phyloP scores from a whole-genome alignment of 306 rosid species.

The Biancaea sappan region DNA sequence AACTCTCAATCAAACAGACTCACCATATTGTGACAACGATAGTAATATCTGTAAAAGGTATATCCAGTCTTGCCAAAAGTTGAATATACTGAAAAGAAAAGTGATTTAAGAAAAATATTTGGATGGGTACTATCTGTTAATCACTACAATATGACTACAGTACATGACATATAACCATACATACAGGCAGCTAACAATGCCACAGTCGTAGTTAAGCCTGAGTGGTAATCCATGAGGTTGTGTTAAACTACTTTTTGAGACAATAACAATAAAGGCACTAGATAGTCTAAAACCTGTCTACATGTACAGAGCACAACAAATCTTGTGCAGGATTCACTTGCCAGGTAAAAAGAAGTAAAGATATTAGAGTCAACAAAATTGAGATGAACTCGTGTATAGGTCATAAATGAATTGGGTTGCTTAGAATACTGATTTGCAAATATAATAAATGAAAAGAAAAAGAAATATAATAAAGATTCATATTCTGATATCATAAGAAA shows the following conservation, averaged over 20 bases:
- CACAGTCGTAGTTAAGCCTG: background rate
- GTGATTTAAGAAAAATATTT: background rate
- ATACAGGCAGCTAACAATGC: background rate
- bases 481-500: background rate
- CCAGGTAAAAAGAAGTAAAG: background rate
- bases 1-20: background rate
- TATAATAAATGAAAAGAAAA: background rate
- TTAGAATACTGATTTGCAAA: background rate
- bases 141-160: conserved; percentile 11
- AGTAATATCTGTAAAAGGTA: conserved; percentile 6
- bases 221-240: conserved; percentile 10
- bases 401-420: background rate
- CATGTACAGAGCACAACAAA: conserved; percentile 8
- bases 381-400: background rate
- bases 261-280: conserved; percentile 15
- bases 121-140: background rate
- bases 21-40: conserved; percentile 18
- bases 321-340: background rate
- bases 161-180: conserved; percentile 6
- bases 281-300: background rate
- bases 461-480: background rate
- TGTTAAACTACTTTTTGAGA: conserved; percentile 13
- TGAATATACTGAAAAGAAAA: background rate
- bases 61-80: conserved; percentile 9
- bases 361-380: background rate